phyloP scores from a whole-genome alignment of 1,284 basidiomycete genomes.

The Kwoniella shivajii region DNA sequence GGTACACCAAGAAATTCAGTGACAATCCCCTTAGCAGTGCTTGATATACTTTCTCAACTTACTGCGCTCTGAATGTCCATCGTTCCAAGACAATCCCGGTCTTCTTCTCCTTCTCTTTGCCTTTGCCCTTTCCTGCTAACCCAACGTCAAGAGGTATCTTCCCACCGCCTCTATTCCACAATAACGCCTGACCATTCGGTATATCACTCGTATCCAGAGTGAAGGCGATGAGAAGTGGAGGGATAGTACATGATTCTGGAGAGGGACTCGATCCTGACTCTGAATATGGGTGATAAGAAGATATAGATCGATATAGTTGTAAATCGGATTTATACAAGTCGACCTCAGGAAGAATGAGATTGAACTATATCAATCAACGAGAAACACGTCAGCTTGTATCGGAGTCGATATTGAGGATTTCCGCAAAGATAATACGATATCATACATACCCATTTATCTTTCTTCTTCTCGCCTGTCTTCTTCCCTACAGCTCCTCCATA shows the following conservation, averaged over 20 bases:
- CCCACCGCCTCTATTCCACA: conserved; percentile 39
- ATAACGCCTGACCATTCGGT: conserved; percentile 42
- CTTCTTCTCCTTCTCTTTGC: conserved; percentile 30
- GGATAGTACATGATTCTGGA: conserved; percentile 30
- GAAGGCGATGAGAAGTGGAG: conserved; percentile 51
- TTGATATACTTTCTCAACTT: conserved; percentile 17
- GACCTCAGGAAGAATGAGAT: conserved; percentile 46
- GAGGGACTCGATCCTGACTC: conserved; percentile 12
- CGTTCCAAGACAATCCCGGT: conserved; percentile 50
- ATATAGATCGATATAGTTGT: conserved; percentile 44
- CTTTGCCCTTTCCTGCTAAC: conserved; percentile 25
- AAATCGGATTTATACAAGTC: conserved; percentile 50
- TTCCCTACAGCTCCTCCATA: conserved; percentile 22
- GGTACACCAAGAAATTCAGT: neutral
- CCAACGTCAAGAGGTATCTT: conserved; percentile 36
- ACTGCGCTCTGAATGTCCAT: conserved; percentile 50
- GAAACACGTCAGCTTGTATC: neutral
- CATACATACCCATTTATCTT: conserved; percentile 50
- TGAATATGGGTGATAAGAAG: conserved; percentile 25
- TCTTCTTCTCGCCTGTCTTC: conserved; percentile 33
- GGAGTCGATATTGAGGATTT: neutral
- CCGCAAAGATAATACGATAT: neutral
- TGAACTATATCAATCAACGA: conserved; percentile 39
- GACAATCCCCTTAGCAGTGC: no score
- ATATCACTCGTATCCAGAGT: conserved; percentile 52